A percentile compares a stretch with the other conserved stretches of the same genome.
These are phyloP conservation scores for Rutstroemia sp. DNA, from an alignment of 2,329 filamentous ascomycete species.

Conservation along the genomic window DNA sequence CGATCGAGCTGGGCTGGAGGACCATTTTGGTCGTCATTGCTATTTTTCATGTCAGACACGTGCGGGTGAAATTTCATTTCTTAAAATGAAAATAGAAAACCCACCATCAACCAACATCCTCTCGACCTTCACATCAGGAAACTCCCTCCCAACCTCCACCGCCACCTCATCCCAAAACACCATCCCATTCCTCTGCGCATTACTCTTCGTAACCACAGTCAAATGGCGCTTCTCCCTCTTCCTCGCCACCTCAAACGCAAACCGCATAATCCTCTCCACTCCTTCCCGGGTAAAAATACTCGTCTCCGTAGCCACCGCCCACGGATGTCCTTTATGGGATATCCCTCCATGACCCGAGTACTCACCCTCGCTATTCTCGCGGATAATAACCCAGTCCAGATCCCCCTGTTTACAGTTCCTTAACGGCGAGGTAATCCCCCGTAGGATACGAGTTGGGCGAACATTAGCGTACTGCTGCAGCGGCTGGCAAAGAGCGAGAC, in stretches of 20 bases:
- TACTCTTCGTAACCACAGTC: conserved; percentile 59
- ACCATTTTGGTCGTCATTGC: conserved; percentile 44
- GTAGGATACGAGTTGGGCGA: conserved; percentile 51
- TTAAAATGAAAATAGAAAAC: background rate
- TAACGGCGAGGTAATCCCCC: conserved; percentile 50
- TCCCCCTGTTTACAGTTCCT: conserved; percentile 36
- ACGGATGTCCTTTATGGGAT: conserved; percentile 47
- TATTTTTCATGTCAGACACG: background rate
- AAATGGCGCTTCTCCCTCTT: conserved; percentile 47
- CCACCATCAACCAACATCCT: conserved; percentile 33
- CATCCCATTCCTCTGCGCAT: conserved; percentile 60
- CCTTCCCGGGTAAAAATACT: conserved; percentile 54
- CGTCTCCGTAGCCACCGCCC: conserved; percentile 55
- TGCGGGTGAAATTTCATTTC: background rate
- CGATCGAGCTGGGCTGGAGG: conserved; percentile 47
- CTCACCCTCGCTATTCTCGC: conserved; percentile 60
- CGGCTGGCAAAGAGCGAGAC: conserved; percentile 55
- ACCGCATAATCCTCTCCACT: conserved; percentile 53
- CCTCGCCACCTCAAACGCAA: conserved; percentile 51
- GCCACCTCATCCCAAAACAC: conserved; percentile 61
- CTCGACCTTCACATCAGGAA: conserved; percentile 47
- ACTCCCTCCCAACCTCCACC: conserved; percentile 54
- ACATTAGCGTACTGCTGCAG: conserved; percentile 62
- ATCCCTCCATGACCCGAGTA: conserved; percentile 41
- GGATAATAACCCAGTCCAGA: conserved; percentile 58